Evolutionary conservation across 2,329 filamentous ascomycete genomes (phyloP).

Genomic region (Colletotrichum sublineola): DNA sequence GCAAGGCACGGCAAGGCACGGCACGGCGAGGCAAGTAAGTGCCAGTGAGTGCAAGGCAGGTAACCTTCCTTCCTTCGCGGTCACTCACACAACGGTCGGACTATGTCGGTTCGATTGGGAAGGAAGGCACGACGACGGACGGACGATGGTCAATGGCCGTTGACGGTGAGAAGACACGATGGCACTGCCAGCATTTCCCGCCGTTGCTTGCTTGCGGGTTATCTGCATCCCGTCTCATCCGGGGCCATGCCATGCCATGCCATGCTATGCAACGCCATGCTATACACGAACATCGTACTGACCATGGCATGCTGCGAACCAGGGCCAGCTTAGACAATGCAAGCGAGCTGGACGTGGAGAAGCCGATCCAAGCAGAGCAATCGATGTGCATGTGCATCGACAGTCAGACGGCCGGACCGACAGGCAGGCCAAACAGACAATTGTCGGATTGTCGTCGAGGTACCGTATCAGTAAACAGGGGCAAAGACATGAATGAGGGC

Average conservation of each 20-base stretch:
- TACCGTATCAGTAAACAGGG: not conserved
- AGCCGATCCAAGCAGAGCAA: slow-evolving; percentile 22
- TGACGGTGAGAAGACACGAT: not conserved
- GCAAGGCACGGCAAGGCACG: not conserved
- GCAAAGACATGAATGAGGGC: not conserved
- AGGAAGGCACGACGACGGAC: not conserved
- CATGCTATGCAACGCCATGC: not conserved
- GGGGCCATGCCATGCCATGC: slow-evolving; percentile 7
- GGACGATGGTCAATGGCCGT: not conserved
- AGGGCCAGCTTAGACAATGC: slow-evolving; percentile 6
- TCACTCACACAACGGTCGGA: not conserved
- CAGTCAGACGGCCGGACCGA: too few species aligned
- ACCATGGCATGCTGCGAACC: not conserved
- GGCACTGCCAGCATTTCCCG: slow-evolving; percentile 9
- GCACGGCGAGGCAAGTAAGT: not conserved
- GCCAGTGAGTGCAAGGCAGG: not conserved
- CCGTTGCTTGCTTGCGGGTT: not conserved
- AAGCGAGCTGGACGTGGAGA: not conserved
- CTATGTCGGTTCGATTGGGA: too few species aligned
- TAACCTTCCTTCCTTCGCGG: not conserved
- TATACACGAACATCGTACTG: not conserved
- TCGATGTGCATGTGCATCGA: not conserved
- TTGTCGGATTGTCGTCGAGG: not conserved
- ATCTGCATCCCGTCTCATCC: slow-evolving; percentile 34
- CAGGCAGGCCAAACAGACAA: not conserved